These are phyloP conservation scores for Cercospora zeina DNA, from an alignment of 2,329 filamentous ascomycete genomes.

Conservation along the genomic window DNA sequence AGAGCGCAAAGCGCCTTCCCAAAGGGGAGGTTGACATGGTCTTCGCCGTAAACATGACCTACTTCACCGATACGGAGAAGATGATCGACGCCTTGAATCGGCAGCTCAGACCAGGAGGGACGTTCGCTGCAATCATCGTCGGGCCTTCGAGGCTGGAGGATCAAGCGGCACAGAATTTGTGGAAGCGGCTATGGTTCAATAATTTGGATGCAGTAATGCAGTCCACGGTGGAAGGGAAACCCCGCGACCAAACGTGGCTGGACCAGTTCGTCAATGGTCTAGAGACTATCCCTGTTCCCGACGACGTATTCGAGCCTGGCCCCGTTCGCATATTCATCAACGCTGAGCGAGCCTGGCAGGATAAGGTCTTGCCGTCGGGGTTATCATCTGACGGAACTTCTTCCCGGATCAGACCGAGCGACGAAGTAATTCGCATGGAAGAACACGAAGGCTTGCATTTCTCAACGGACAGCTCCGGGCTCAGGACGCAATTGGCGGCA, in stretches of 20 bases:
- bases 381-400: not conserved
- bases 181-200: constrained; percentile 4
- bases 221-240: not conserved
- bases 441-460: not conserved
- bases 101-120: constrained; percentile 29
- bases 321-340: constrained; percentile 1
- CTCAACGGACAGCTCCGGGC: not conserved
- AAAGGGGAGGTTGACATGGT: constrained; percentile 10
- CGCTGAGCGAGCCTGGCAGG: not conserved
- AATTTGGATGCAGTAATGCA: not conserved
- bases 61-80: constrained; percentile 22
- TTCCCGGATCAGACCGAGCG: not conserved
- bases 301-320: not conserved
- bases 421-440: not conserved
- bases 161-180: not conserved
- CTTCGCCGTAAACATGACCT: constrained; percentile 8
- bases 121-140: constrained; percentile 19
- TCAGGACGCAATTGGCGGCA: not conserved
- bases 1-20: not conserved
- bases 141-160: constrained; percentile 4
- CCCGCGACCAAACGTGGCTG: not conserved
- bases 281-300: not conserved
- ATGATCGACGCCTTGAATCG: constrained; percentile 26
- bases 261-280: not conserved
- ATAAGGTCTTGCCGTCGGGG: not conserved